phyloP scores from a whole-genome alignment of 257 asterid genomes.

The Rhazya stricta region DNA sequence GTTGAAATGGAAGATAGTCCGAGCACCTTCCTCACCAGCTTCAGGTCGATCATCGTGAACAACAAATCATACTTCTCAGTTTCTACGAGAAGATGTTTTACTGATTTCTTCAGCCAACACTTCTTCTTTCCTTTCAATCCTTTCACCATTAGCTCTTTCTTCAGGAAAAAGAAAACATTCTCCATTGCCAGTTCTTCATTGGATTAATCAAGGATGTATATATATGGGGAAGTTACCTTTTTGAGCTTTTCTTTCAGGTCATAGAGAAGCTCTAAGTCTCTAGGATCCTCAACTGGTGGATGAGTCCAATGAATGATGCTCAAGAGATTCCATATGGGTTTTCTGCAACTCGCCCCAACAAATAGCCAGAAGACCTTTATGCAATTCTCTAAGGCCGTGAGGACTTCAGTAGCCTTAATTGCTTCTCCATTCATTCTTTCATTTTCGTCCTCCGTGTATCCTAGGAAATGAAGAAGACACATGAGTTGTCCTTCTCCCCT shows the following conservation, averaged over 20 bases:
- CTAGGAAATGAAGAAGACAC: conserved; percentile 8
- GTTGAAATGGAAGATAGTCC: conserved; percentile 34
- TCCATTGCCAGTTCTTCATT: not conserved
- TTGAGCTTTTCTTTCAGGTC: conserved; percentile 26
- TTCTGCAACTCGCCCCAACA: conserved; percentile 29
- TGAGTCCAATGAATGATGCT: conserved; percentile 14
- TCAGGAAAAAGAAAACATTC: not conserved
- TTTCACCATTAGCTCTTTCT: conserved; percentile 43
- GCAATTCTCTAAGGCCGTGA: conserved; percentile 45
- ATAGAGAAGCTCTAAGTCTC: conserved; percentile 41
- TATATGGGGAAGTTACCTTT: no score
- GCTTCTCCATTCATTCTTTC: conserved; percentile 25
- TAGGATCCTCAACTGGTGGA: conserved; percentile 55
- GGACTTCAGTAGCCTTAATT: conserved; percentile 29
- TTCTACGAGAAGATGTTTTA: conserved; percentile 19
- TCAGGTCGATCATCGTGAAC: conserved; percentile 42
- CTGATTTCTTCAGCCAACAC: conserved; percentile 43
- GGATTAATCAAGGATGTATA: no score
- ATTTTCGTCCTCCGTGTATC: conserved; percentile 25
- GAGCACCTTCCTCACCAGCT: conserved; percentile 40
- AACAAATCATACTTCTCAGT: conserved; percentile 23
- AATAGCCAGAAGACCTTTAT: conserved; percentile 42
- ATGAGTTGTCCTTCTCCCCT: no score
- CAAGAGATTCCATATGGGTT: conserved; percentile 25
- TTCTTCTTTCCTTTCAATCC: conserved; percentile 39